Base-by-base conservation (phyloP, 768 basidiomycete genomes). In the Lepiota subincarnata region DNA sequence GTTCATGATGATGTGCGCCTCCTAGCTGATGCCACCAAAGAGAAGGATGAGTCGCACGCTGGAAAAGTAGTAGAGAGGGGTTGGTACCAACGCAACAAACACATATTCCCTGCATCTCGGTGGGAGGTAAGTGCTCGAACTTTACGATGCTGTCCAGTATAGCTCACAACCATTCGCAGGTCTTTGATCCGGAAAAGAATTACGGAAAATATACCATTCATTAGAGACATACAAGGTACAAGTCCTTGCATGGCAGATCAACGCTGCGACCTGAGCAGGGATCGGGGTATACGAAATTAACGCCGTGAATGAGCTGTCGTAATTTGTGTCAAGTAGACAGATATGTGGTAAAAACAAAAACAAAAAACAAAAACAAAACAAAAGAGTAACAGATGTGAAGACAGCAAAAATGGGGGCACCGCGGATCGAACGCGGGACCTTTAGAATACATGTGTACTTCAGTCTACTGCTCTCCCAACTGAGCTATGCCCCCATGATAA, bases 21-120 rank as follows among this genome's bases (percentile, higher is more conserved):
- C 58, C 76, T 98, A 18, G 87, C 91, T 19, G 97, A 99, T 64
- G 97, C 96, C 2, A 92, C 94, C 1, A 82, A 87, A 60, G 97
- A 99, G 71, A 98, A 98, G 70, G 94, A 99, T 61, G 97, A 99
- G 69, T 94, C 91, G 14, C 97, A 99, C 64, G 97, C 97, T 0
- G 97, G 97, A 2, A 99, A 99, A 66, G 97, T 99, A 8, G 95
- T 98, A 5, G 97, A 98, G 69, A 73, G 97, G 57, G 89, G 89
- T 55, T 99, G 89, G 79, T 97, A 98, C 66, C 89, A 94, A 62
- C 77, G 94, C 48, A 96, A 93, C 64, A 99, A 98, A 59, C 97
- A 98, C 64, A 97, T 98, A 35, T 98, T 98, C 66, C 96, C 96
- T 13, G 93, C 93, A 1, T 94, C 91, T 4, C 75, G 95, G 62